Conservation (phyloP, 1,284 basidiomycete species). For the Pseudomicrostroma phylloplanum region DNA sequence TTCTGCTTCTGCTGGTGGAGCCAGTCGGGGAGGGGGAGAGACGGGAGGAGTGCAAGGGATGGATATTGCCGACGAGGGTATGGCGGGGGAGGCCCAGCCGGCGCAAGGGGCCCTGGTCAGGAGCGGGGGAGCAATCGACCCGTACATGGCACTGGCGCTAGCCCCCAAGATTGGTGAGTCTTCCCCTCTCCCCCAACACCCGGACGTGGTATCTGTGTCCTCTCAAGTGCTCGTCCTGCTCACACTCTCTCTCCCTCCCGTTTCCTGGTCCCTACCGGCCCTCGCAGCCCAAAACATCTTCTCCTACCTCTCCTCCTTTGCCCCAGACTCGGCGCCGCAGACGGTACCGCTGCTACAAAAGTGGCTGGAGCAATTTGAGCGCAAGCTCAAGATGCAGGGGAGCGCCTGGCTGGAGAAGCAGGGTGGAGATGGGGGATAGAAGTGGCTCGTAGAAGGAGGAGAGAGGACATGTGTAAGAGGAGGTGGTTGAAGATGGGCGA, state of each 20-base stretch:
- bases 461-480: too few species aligned
- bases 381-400: conserved; percentile 42
- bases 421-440: neutral
- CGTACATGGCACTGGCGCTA: conserved; percentile 15
- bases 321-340: conserved; percentile 46
- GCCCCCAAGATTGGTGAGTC: conserved; percentile 40
- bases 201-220: too few species aligned
- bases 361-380: conserved; percentile 48
- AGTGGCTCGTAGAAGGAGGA: too few species aligned
- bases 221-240: too few species aligned
- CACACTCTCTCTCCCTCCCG: too few species aligned
- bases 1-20: too few species aligned
- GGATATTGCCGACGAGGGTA: conserved; percentile 3
- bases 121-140: conserved; percentile 2
- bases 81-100: neutral
- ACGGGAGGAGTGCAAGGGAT: too few species aligned
- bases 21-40: too few species aligned
- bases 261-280: neutral
- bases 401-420: conserved; percentile 29
- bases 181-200: too few species aligned
- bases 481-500: too few species aligned
- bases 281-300: conserved; percentile 38
- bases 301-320: conserved; percentile 43
- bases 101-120: conserved; percentile 4
- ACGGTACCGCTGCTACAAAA: conserved; percentile 44